Evolutionary conservation across 805 yeast genomes (phyloP).

Genomic region (Teunomyces cretensis): DNA sequence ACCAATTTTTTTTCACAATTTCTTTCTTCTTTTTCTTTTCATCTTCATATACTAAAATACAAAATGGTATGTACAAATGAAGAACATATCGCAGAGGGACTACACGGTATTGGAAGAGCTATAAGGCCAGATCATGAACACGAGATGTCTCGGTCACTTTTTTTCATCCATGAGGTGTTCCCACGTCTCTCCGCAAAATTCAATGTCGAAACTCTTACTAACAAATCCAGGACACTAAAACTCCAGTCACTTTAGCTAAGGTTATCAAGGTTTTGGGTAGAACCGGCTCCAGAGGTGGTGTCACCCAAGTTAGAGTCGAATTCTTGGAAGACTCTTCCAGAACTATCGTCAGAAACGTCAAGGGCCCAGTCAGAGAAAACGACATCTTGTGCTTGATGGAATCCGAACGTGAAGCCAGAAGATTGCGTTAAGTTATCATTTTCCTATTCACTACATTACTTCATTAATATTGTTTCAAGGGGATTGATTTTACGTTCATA

Average conservation of each 20-base stretch:
- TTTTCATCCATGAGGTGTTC: no score
- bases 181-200: neutral
- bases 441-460: constrained; percentile 2
- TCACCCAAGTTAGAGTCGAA: constrained; percentile 97
- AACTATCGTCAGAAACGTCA: constrained; percentile 96
- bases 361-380: constrained; percentile 97
- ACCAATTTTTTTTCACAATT: constrained; percentile 1
- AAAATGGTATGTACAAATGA: constrained; percentile 19
- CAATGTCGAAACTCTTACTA: neutral
- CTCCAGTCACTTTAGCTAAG: constrained; percentile 99
- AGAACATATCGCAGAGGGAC: no score
- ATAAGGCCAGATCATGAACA: no score
- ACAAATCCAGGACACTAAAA: constrained; percentile 52
- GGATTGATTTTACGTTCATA: constrained; percentile 3
- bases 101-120: no score
- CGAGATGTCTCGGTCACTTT: no score
- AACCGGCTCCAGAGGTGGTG: constrained; percentile 99
- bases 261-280: constrained; percentile 99
- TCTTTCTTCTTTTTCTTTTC: constrained; percentile 11
- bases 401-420: constrained; percentile 99
- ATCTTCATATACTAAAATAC: constrained; percentile 13
- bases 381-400: constrained; percentile 99
- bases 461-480: constrained; percentile 2
- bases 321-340: constrained; percentile 93
- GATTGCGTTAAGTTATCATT: constrained; percentile 63